Base-by-base conservation (phyloP, 495 filamentous ascomycete species). In the Penicillium maclennaniae region DNA sequence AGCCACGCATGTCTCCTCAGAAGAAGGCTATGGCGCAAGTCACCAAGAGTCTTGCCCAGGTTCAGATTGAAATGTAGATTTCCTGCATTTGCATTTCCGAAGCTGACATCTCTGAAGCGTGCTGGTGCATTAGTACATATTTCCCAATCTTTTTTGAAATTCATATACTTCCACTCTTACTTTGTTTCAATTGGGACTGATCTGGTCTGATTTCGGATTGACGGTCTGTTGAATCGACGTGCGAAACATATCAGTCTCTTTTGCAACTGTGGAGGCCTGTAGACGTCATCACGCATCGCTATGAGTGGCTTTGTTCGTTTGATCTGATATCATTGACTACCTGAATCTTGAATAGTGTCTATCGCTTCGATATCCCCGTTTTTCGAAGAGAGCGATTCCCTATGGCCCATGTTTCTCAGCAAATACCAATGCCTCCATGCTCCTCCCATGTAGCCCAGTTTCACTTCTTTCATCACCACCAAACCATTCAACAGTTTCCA, bases 1-100 rank as follows among this genome's bases (percentile, higher is more conserved):
- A 78, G 47, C 91, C 89, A 14, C 74, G 87, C 46, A 80, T 69
- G 12, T 72, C 69, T 14, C 76, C 79, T 6, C 80, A 79, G 67
- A 85, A 82, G 68, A 84, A 84, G 44, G 15, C 9, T n/a, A 10
- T 12, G 3, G 51, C 48, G 2, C 59, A 48, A 12, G 47, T 39
- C 15, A 37, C 37, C 38, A 43, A 51, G 43, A 54, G 48, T 34
- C 31, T 34, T 34, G 31, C 31, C 15, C 31, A 14, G 31, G 10
- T 34, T 34, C 31, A 14, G 8, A 12, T 34, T 34, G 31, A 34
- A 12, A 34, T 34, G 31, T 34, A 34, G 31, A 34, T 34, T 34
- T 12, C 31, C 14, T 34, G 3, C 31, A 34, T 34, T 34, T 34
- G 23, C 23, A 23, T 12, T 34, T 34, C 15, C 9, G 31, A 12